Conservation (phyloP, 768 basidiomycete species). For the Rhodotorula toruloides region DNA sequence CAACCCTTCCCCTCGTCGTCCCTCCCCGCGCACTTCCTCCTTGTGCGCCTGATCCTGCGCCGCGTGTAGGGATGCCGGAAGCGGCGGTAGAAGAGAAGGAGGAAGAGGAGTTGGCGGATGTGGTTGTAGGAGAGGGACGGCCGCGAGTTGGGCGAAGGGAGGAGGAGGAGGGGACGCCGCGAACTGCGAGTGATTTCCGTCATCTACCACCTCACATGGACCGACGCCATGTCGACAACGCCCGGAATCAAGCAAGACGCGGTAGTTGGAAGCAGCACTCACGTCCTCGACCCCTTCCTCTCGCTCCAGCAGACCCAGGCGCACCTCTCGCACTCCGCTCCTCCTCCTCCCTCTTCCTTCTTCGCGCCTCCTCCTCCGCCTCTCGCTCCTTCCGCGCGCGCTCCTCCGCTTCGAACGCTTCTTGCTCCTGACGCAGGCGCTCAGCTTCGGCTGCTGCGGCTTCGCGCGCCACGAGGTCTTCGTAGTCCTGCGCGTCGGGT, state of each 20-base stretch:
- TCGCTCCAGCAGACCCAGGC: background rate
- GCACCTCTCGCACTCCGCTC: background rate
- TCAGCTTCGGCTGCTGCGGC: background rate
- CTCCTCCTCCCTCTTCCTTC: background rate
- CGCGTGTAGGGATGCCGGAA: too few species aligned
- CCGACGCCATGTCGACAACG: too few species aligned
- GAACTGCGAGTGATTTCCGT: background rate
- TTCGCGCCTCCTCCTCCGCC: background rate
- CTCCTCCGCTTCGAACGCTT: background rate
- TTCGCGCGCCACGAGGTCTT: background rate
- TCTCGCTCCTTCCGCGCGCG: background rate
- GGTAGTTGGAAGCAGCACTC: background rate
- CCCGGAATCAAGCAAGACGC: background rate
- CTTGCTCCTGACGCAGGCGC: background rate
- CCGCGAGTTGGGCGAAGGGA: background rate
- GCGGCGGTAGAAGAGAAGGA: too few species aligned
- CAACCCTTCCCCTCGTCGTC: too few species aligned
- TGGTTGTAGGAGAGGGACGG: background rate
- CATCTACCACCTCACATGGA: background rate
- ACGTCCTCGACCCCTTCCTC: background rate
- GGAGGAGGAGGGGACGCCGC: background rate
- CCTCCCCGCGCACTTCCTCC: too few species aligned
- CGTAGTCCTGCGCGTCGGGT: slow-evolving; percentile 3
- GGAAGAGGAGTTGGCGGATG: background rate
- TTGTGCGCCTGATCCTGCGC: too few species aligned